Conservation (phyloP, 1,284 basidiomycete genomes). For the Rhizoctonia solani region DNA sequence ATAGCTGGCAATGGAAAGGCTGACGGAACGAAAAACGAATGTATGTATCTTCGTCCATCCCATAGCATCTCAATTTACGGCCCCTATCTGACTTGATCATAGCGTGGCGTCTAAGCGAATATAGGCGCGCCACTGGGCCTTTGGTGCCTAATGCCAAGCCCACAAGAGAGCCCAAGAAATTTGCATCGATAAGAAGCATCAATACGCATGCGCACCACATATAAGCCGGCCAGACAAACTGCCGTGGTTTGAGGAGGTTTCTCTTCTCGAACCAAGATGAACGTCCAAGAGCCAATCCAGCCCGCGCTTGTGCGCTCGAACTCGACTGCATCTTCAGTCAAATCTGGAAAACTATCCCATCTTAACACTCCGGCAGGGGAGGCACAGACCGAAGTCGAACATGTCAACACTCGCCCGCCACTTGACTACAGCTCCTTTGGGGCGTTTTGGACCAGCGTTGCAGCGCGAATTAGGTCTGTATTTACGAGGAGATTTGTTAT, state of each 20-base stretch:
- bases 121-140: not conserved
- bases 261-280: not conserved
- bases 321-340: not conserved
- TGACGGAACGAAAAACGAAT: too few species aligned
- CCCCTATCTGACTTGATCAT: not conserved
- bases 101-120: not conserved
- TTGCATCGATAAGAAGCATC: slow-evolving; percentile 6
- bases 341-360: not conserved
- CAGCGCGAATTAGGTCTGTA: slow-evolving; percentile 64
- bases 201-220: not conserved
- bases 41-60: too few species aligned
- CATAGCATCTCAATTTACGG: not conserved
- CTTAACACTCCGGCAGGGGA: not conserved
- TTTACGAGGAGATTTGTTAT: slow-evolving; percentile 74
- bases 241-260: not conserved
- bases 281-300: not conserved
- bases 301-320: not conserved
- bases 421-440: slow-evolving; percentile 55
- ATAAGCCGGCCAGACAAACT: not conserved
- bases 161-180: not conserved
- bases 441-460: slow-evolving; percentile 58
- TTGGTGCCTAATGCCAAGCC: slow-evolving; percentile 3
- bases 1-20: too few species aligned
- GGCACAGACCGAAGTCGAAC: not conserved
- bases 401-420: slow-evolving; percentile 33